Evolutionary conservation across 495 filamentous ascomycete species (phyloP), one percentile per base, ranked within the genome.

Genomic region (Podospora pseudocomata): DNA sequence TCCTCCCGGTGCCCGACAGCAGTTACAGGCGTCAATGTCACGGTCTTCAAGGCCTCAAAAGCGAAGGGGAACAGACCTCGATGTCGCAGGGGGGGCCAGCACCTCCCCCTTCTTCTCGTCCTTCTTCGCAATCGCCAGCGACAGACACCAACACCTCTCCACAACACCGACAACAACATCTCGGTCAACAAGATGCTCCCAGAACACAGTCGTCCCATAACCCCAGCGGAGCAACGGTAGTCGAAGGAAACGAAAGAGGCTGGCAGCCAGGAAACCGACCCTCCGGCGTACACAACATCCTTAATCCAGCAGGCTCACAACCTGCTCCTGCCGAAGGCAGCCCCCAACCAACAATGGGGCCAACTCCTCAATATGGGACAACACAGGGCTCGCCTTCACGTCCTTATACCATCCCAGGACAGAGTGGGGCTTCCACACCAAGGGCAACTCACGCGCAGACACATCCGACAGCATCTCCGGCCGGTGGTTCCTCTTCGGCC

Each of bases 71-170:
- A 80, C 80, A 81, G 84, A 80, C 79, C 81, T 83, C 82, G 81
- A 87, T 87, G 85, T 86, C 83, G 77, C 82, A 85, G 82, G 84
- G 81, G 80, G 82, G 79, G 73, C 72, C 80, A 80, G 79, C 75
- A 74, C 77, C 78, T 80, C 79, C 73, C 74, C 77, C 82, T 80
- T 67, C 78, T 74, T 84, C 85, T 75, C 73, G 70, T 67, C 73
- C 68, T 26, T 68, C 74, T 65, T 74, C 75, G 62, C 70, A 69
- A 68, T 77, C 78, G 66, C 72, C 76, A 18, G 65, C 65, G 49
- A 67, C 70, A 68, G 69, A 74, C 66, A 27, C 63, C 27, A 65
- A 72, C 32, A 73, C 78, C 49, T 76, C 75, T 6, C 71, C 76
- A 23, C 71, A 75, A n/a, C 68, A 67, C n/a, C 74, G 73, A 56